Base-by-base conservation (phyloP, 2,329 filamentous ascomycete species). In the Stagonosporopsis vannaccii region DNA sequence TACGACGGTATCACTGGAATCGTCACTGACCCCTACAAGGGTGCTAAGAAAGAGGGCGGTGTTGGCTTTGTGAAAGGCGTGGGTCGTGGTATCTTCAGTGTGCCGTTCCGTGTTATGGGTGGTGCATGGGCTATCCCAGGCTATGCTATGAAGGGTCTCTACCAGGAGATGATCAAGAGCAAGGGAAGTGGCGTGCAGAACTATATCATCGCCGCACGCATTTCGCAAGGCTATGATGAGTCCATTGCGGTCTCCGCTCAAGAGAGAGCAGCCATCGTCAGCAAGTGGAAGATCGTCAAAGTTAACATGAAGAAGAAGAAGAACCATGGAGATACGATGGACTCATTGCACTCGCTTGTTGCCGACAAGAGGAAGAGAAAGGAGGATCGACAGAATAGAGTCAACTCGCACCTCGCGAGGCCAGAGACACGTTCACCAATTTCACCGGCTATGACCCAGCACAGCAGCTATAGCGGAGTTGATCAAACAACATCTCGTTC, bases 1-100 rank as follows among this genome's bases (percentile, higher is more conserved):
- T 95, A 87, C 70, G 91, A 96, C 69, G 92, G 91, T 4, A 85
- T 95, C 26, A 87, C 91, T 2, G 92, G 92, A 0, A 79, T 97
- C 3, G 84, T 94, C 12, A 94, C 86, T 0, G 92, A 96, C 62
- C 92, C 92, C 0, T 75, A 88, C 4, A 84, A 84, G 57, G 92
- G 87, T 12, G 86, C 85, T 2, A 85, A 85, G 69, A 86, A 90
- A 62, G 85, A 87, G 60, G 87, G 87, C 2, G 74, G 79, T 1
- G 80, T 80, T 7, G 93, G 93, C 1, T 81, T 94, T 6, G 73
- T 92, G 20, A 95, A 94, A 73, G 91, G 91, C 0, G 82, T 96
- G 40, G 92, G 89, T 0, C 95, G 91, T 70, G 93, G 92, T 0
- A 84, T 96, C 35, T 91, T 91, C 4, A 93, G 93, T 0, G 73